A percentile compares a stretch with the other conserved stretches of the same genome.
phyloP scores from a whole-genome alignment of 169 alveolate species.

The Plasmodium inui region DNA sequence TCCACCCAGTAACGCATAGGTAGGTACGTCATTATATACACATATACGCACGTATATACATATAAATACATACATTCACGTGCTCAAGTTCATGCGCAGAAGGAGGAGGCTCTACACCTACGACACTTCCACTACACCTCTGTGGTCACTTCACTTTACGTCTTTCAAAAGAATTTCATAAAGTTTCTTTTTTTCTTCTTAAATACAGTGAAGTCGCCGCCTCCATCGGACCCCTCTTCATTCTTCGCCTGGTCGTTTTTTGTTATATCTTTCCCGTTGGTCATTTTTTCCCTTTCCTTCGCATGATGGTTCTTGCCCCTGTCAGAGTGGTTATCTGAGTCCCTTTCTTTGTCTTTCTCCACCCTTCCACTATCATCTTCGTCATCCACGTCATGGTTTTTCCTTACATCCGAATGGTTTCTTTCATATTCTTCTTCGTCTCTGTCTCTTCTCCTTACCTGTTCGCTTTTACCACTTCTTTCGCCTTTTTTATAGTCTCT shows the following conservation, averaged over 20 bases:
- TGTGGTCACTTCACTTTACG: not conserved
- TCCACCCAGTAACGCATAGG: not conserved
- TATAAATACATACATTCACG: not conserved
- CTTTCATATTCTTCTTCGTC: slow-evolving; percentile 3
- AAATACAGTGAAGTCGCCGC: slow-evolving; percentile 58
- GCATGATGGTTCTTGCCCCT: not conserved
- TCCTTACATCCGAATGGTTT: slow-evolving; percentile 6
- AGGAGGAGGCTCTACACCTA: not conserved
- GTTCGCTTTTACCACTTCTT: slow-evolving; percentile 29
- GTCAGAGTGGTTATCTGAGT: not conserved
- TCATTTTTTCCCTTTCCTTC: slow-evolving; percentile 46
- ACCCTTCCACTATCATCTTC: not conserved
- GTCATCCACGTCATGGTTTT: slow-evolving; percentile 6
- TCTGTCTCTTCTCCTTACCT: slow-evolving; percentile 53
- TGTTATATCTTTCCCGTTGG: slow-evolving; percentile 29
- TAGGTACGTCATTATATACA: not conserved
- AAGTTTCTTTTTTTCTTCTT: slow-evolving; percentile 49
- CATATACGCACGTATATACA: not conserved
- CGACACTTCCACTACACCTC: not conserved
- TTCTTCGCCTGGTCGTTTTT: not conserved
- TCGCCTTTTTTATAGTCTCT: slow-evolving; percentile 18
- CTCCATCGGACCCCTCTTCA: slow-evolving; percentile 65
- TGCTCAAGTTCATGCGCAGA: not conserved
- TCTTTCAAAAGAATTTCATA: slow-evolving; percentile 30
- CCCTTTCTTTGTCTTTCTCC: not conserved